Evolutionary conservation across 2,329 filamentous ascomycete genomes (phyloP).

Genomic region (Hysterium pulicare): DNA sequence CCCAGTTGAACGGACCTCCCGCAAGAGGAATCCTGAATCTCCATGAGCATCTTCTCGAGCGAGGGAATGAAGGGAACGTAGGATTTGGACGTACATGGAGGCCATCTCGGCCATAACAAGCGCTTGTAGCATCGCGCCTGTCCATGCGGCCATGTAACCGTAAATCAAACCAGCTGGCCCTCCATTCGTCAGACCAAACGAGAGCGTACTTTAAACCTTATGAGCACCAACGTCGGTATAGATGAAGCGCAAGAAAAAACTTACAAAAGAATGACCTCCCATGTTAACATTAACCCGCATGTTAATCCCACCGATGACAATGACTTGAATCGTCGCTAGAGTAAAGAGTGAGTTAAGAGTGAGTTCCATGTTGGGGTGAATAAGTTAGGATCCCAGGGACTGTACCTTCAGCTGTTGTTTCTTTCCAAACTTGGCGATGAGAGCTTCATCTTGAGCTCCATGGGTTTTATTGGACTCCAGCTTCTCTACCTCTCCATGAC

Average conservation of each 20-base stretch:
- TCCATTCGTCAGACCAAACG: constrained; percentile 6
- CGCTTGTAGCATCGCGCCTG: constrained; percentile 4
- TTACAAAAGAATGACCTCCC: constrained; percentile 13
- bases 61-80: not conserved
- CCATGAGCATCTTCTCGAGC: constrained; percentile 18
- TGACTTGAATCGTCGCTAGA: constrained; percentile 13
- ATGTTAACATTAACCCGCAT: constrained; percentile 13
- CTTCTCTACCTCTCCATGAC: too few relatives aligned
- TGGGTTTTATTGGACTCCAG: too few relatives aligned
- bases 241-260: not conserved
- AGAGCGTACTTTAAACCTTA: too few relatives aligned
- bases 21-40: constrained; percentile 18
- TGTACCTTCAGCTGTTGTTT: not conserved
- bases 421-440: not conserved
- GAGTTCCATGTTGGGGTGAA: too few relatives aligned
- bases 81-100: constrained; percentile 17
- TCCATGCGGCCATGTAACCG: constrained; percentile 10
- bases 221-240: not conserved
- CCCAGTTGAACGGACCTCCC: constrained; percentile 27
- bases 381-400: not conserved
- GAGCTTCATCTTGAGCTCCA: not conserved
- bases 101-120: constrained; percentile 14
- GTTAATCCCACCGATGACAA: constrained; percentile 12
- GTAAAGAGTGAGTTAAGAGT: too few relatives aligned
- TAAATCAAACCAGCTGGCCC: constrained; percentile 11